phyloP scores from a whole-genome alignment of 768 basidiomycete genomes.

The Serendipita indica region DNA sequence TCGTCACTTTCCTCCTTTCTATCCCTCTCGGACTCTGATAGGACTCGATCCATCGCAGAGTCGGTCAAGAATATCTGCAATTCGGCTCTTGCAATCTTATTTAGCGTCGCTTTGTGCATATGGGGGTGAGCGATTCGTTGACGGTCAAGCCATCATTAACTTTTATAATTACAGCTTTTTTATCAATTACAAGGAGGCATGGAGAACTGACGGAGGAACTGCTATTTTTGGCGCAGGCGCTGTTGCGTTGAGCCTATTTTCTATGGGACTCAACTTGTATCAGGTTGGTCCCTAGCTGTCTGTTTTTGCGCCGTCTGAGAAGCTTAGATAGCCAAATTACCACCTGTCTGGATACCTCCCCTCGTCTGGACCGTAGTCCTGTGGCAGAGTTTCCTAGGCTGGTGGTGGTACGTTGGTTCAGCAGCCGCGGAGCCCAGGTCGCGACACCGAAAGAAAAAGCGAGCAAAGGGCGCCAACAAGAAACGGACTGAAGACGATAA shows the following conservation, averaged over 20 bases:
- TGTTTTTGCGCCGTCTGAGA: slow-evolving; percentile 8
- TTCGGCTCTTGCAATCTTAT: slow-evolving; percentile 87
- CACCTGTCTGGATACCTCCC: slow-evolving; percentile 82
- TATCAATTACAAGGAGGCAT: slow-evolving; percentile 80
- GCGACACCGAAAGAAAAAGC: background rate
- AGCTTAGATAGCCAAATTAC: slow-evolving; percentile 65
- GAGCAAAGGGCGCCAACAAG: background rate
- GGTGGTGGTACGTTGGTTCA: slow-evolving; percentile 97
- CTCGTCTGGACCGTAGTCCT: slow-evolving; percentile 83
- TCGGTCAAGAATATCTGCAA: slow-evolving; percentile 90
- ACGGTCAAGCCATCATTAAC: background rate
- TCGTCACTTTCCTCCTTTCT: slow-evolving; percentile 23
- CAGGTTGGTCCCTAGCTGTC: background rate
- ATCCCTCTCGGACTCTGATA: slow-evolving; percentile 14
- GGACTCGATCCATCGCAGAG: slow-evolving; percentile 41
- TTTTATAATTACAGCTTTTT: slow-evolving; percentile 27
- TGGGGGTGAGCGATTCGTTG: slow-evolving; percentile 46
- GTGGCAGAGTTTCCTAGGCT: slow-evolving; percentile 87
- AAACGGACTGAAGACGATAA: background rate
- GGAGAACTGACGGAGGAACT: slow-evolving; percentile 94
- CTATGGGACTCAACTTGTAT: slow-evolving; percentile 48
- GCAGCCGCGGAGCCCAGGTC: slow-evolving; percentile 24
- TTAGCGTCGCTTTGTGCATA: slow-evolving; percentile 73
- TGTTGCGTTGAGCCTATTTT: slow-evolving; percentile 62
- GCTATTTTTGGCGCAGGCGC: slow-evolving; percentile 84